Evolutionary conservation across 176 grass and related monocot genomes (phyloP).

Genomic region (Secale cereale): DNA sequence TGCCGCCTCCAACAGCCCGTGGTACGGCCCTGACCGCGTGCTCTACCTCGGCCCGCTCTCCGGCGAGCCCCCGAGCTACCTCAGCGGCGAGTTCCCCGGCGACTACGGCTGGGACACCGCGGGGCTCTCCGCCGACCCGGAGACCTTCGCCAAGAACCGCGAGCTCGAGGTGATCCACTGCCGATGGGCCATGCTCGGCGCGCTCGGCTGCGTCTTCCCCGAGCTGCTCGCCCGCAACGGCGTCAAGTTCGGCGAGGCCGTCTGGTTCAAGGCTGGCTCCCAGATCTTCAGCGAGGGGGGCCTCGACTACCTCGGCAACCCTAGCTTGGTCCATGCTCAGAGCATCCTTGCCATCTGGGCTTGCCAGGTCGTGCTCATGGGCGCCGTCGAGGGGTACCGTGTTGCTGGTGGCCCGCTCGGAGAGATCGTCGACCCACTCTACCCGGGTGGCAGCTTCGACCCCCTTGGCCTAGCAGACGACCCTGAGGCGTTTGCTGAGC

Average conservation of each 20-base stretch:
- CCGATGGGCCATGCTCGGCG: conserved; percentile 91
- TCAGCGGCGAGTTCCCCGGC: conserved; percentile 83
- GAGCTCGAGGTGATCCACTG: conserved; percentile 89
- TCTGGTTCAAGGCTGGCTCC: conserved; percentile 90
- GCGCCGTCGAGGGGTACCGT: conserved; percentile 88
- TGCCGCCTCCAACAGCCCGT: conserved; percentile 54
- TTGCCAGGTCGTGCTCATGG: conserved; percentile 79
- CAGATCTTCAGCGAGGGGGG: conserved; percentile 94
- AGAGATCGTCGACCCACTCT: conserved; percentile 77
- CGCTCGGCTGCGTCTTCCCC: conserved; percentile 85
- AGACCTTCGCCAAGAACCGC: conserved; percentile 94
- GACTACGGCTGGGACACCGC: conserved; percentile 97
- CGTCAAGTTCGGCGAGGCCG: conserved; percentile 82
- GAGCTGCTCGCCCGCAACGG: conserved; percentile 86
- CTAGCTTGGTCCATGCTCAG: conserved; percentile 78
- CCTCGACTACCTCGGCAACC: conserved; percentile 91
- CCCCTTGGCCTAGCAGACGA: conserved; percentile 78
- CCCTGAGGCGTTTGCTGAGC: conserved; percentile 81
- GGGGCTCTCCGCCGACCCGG: conserved; percentile 63
- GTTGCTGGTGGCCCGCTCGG: conserved; percentile 80
- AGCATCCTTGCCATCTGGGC: conserved; percentile 96
- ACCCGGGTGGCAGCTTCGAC: conserved; percentile 89
- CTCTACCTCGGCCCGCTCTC: conserved; percentile 80
- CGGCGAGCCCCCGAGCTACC: conserved; percentile 75
- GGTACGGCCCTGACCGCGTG: conserved; percentile 86